Conservation (phyloP, 306 rosid species). For the Vigna radiata region DNA sequence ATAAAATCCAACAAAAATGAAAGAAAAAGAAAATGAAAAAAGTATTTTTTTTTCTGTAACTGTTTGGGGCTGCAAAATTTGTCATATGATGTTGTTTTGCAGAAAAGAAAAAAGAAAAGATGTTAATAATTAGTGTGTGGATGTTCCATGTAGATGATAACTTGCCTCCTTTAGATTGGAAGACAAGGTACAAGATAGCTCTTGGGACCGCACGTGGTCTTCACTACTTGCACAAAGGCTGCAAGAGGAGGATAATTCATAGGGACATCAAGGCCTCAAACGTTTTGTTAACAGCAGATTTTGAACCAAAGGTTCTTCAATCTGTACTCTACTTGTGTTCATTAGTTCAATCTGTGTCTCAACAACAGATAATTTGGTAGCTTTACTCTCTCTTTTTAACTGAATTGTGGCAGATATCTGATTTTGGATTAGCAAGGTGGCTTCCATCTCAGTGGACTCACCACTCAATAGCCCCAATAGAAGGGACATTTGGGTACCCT, state of each 20-base stretch:
- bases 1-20: not conserved
- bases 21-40: not conserved
- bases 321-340: not conserved
- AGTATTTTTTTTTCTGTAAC: not conserved
- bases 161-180: constrained; percentile 73
- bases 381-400: not conserved
- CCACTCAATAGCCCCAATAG: constrained; percentile 96
- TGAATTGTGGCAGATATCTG: constrained; percentile 69
- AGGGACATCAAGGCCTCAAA: constrained; percentile 90
- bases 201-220: constrained; percentile 82
- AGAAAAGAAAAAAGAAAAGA: not conserved
- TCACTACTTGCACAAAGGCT: constrained; percentile 79
- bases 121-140: not conserved
- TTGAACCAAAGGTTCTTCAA: constrained; percentile 76
- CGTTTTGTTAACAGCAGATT: constrained; percentile 71
- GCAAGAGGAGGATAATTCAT: constrained; percentile 91
- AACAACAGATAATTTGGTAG: not conserved
- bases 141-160: constrained; percentile 55
- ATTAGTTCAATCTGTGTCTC: not conserved
- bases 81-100: constrained; percentile 23
- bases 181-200: constrained; percentile 71
- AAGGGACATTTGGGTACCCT: constrained; percentile 90
- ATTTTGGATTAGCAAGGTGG: constrained; percentile 99
- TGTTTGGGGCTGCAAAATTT: not conserved
- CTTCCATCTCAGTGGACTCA: constrained; percentile 98